Evolutionary conservation across 2,329 filamentous ascomycete species (phyloP).

Genomic region (Stachybotrys chartarum): DNA sequence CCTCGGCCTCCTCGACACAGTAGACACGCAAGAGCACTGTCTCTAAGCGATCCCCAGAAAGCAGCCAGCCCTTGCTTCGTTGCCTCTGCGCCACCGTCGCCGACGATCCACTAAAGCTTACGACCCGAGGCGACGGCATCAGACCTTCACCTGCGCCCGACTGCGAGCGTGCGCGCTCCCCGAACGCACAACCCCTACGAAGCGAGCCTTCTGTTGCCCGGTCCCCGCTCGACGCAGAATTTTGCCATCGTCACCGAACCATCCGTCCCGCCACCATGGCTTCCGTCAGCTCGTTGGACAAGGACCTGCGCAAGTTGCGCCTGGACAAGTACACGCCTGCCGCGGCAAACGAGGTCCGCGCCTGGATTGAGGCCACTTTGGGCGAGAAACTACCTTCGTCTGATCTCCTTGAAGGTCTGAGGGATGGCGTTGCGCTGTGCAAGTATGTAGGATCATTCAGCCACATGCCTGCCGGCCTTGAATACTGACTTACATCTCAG

Average conservation of each 20-base stretch:
- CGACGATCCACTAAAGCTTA: too few species aligned
- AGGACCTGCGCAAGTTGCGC: slow-evolving; percentile 89
- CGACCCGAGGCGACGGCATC: too few species aligned
- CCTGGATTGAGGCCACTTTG: slow-evolving; percentile 79
- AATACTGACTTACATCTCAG: slow-evolving; percentile 34
- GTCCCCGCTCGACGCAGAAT: not conserved
- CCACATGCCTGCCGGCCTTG: not conserved
- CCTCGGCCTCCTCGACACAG: too few species aligned
- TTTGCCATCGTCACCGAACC: not conserved
- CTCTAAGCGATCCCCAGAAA: not conserved
- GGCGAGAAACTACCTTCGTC: slow-evolving; percentile 63
- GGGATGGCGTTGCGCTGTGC: slow-evolving; percentile 89
- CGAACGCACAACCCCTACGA: too few species aligned
- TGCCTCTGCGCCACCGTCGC: too few species aligned
- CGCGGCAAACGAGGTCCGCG: slow-evolving; percentile 75
- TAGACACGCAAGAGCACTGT: not conserved
- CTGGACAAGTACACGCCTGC: slow-evolving; percentile 88
- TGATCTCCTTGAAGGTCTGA: slow-evolving; percentile 79
- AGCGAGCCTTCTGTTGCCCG: too few species aligned
- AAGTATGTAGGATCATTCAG: slow-evolving; percentile 49
- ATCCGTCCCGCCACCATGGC: slow-evolving; percentile 56
- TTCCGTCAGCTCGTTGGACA: slow-evolving; percentile 87
- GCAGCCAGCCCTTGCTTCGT: too few species aligned
- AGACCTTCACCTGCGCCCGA: too few species aligned
- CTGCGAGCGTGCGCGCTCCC: too few species aligned